A percentile compares a stretch with the other conserved stretches of the same genome.
phyloP scores from a whole-genome alignment of 2,329 filamentous ascomycete genomes.

The Spiromastix sp. region DNA sequence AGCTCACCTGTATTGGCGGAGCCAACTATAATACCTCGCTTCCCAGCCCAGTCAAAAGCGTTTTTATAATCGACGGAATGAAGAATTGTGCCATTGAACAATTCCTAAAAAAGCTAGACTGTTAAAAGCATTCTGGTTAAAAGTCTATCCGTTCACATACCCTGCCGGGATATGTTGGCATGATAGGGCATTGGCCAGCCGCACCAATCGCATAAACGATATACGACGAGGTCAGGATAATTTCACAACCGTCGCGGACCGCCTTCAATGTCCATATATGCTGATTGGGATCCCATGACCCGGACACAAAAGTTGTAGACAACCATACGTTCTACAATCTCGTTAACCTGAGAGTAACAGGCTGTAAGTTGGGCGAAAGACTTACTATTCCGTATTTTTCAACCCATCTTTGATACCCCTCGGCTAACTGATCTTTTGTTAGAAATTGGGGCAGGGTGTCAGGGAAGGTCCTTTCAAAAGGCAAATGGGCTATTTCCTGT shows the following conservation, averaged over 20 bases:
- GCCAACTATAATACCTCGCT: slow-evolving; percentile 37
- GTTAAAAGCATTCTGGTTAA: background rate
- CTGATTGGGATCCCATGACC: slow-evolving; percentile 27
- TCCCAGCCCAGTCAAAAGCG: slow-evolving; percentile 25
- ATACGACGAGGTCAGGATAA: slow-evolving; percentile 15
- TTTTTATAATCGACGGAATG: slow-evolving; percentile 28
- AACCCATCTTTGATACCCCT: slow-evolving; percentile 13
- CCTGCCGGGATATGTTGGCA: slow-evolving; percentile 12
- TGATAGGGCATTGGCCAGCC: slow-evolving; percentile 20
- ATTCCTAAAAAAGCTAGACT: slow-evolving; percentile 11
- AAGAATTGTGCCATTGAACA: slow-evolving; percentile 27
- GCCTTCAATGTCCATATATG: slow-evolving; percentile 29
- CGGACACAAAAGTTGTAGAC: slow-evolving; percentile 25
- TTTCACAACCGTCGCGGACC: slow-evolving; percentile 14
- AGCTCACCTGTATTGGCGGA: slow-evolving; percentile 35
- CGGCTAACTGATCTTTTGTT: slow-evolving; percentile 15
- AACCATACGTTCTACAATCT: slow-evolving; percentile 25
- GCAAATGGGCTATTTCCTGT: slow-evolving; percentile 13
- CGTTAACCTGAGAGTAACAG: slow-evolving; percentile 2
- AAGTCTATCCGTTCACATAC: too few relatives aligned
- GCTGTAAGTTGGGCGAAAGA: slow-evolving; percentile 1
- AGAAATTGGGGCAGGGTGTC: slow-evolving; percentile 13
- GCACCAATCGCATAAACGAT: slow-evolving; percentile 25
- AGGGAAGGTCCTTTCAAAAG: slow-evolving; percentile 18
- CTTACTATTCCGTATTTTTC: slow-evolving; percentile 17